phyloP scores from a whole-genome alignment of 331 rosid species.

The Malus hybrid region DNA sequence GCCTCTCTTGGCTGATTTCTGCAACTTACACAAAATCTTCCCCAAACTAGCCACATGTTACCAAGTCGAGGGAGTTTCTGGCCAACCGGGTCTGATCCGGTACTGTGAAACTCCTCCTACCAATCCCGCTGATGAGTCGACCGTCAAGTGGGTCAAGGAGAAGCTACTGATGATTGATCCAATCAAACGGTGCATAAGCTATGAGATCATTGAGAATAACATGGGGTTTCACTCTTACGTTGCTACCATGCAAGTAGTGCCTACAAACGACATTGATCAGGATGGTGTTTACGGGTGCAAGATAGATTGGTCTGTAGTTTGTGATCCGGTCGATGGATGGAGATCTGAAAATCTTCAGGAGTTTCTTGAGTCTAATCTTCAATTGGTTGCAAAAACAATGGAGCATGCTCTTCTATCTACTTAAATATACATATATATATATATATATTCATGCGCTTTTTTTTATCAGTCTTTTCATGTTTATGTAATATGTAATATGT shows the following conservation, averaged over 20 bases:
- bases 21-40: slow-evolving; percentile 47
- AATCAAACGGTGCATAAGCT: slow-evolving; percentile 27
- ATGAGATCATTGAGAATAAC: slow-evolving; percentile 45
- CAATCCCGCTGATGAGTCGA: background rate
- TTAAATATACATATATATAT: too few species aligned
- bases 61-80: slow-evolving; percentile 27
- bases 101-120: slow-evolving; percentile 26
- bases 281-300: slow-evolving; percentile 11
- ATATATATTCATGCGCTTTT: too few species aligned
- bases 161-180: slow-evolving; percentile 45
- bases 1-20: slow-evolving; percentile 48
- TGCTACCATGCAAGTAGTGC: slow-evolving; percentile 22
- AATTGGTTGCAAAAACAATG: slow-evolving; percentile 37
- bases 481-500: too few species aligned
- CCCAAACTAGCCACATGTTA: slow-evolving; percentile 37
- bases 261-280: background rate
- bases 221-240: slow-evolving; percentile 43
- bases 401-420: slow-evolving; percentile 5
- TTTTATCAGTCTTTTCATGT: too few species aligned
- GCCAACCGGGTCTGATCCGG: slow-evolving; percentile 46
- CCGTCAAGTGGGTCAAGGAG: slow-evolving; percentile 45
- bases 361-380: slow-evolving; percentile 16
- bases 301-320: slow-evolving; percentile 50
- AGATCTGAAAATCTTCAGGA: slow-evolving; percentile 20
- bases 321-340: slow-evolving; percentile 52